Base-by-base conservation (phyloP, 441 rosid species). In the Erodium moschatum region DNA sequence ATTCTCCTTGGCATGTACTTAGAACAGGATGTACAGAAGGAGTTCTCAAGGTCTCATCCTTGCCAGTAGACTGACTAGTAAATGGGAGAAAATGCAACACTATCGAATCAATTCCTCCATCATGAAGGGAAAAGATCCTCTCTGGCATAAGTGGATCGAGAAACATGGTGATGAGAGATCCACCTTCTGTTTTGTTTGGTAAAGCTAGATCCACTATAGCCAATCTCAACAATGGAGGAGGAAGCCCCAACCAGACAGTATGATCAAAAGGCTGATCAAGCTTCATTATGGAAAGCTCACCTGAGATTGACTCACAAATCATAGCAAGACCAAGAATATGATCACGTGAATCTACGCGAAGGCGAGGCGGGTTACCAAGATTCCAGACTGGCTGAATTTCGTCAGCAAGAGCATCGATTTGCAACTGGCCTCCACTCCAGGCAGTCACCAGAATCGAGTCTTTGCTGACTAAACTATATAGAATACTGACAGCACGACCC, bases 381-480 rank as follows among this genome's bases (percentile, higher is more conserved):
- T 78, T 86, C 97, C 99, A 91, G 61, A 89, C 86, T 70, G 97
- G 97, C 82, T 91, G 97, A 74, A 91, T 87, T 82, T 94, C 99
- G 84, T 94, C 97, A 69, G 94, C 97, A 67, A 94, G 77, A 69
- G 97, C 97, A 70, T 91, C 96, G 73, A 94, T 82, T 79, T 94
- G 96, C 82, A 91, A 72, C 68, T 91, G 97, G 60, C 99, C 97
- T 69, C 87, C 90, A 83, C 91, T 89, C 99, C 97, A 91, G 71
- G 94, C 97, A 68, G 91, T 90, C 73, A 90, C 94, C 79, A 94
- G 75, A 77, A 94, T 73, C 6, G 96, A 87, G 78, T 94, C 99
- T 82, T 90, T 94, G 88, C 96, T 80, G 71, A 90, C 86, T 66
- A 87, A 73, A 74, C 82, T 86, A 77, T 91, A 94, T 63, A 91